Evolutionary conservation across 1,284 basidiomycete genomes (phyloP), one percentile per base, ranked within the genome.

Genomic region (Neonothopanus nambi): DNA sequence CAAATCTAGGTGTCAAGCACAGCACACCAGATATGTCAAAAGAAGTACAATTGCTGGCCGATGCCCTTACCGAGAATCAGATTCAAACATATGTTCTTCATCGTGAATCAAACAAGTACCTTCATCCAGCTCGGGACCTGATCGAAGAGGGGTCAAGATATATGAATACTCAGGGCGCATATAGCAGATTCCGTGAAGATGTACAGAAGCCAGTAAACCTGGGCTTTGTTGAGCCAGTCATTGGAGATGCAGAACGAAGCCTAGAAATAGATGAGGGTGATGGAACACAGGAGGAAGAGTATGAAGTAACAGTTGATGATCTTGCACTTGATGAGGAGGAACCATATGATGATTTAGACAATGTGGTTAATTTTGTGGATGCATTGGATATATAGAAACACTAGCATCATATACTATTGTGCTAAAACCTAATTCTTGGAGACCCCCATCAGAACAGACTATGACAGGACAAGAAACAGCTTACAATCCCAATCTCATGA

Each of bases 91-190:
- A 53, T 30, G 39, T 48, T 15, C 12, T 38, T 1, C 8, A 56
- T 24, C 52, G 58, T 9, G 51, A 37, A 1, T 21, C 37, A 13
- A 54, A 57, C 9, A 26, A 48, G 2, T 8, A 36, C 6, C 12
- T 61, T 0, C 37, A 46, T 18, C 48, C 58, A 15, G 52, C 57
- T 9, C 55, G 58, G 1, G 52, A 59, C 35, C 46, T 59, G 7
- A 47, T 59, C 8, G 26, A 38, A 17, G 56, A 57, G 38, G 58
- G 60, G 1, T 49, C 56, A 3, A 52, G 53, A 7, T 58, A 59
- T 41, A 38, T 48, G 0, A 48, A 59, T 23, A 57, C 23, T 18
- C 48, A 40, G 2, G 54, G 54, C 17, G 57, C 57, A 12, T 56
- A 53, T 24, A 15, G 18, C 20, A 47, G 26, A 9, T 54, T 56